Evolutionary conservation across 192 early-diverging fungal genomes (phyloP), one percentile per base, ranked within the genome.

Genomic region (Coemansia sp.): DNA sequence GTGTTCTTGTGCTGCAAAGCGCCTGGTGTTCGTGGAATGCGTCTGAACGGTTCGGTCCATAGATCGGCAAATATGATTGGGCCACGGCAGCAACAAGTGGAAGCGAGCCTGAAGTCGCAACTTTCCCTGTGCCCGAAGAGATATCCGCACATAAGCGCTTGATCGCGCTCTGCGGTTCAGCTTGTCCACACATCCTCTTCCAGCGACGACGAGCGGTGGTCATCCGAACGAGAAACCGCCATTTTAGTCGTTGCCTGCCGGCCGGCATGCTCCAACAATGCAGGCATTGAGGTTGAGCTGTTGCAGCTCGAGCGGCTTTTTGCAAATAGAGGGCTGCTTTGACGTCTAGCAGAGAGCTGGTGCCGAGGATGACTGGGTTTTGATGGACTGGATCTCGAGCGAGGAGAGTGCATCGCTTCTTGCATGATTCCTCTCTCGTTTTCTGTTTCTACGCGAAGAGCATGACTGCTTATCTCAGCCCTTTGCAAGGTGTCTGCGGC

Each of bases 111-210:
- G 32, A 32, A 32, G 32, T 32, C 32, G 32, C 32, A 32, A 32
- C 32, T 4, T 32, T 32, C 1, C 32, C 4, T 32, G 32, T 32
- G 32, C 4, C 32, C 32, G 2, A 32, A 32, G 32, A 32, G 32
- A 32, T 4, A 32, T 32, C 32, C 1, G 32, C 32, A 32, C 32
- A 32, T 32, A 4, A 32, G 32, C 32, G 32, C 32, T 32, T 32
- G 32, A 32, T 2, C 32, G 4, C 32, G 32, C 32, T 32, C 32
- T 32, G 32, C 32, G 32, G 32, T 42, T 61, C 62, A 64, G 19
- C 61, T 39, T 22, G 66, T 73, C 72, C 72, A 64, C n/a, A 60
- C 40, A 12, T 46, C 62, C 19, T 58, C 62, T 6, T 61, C 66
- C 10, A 58, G 45, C 4, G 66, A 67, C 41, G 48, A 61, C n/a